Conservation (phyloP, 2,329 filamentous ascomycete species). For the Volutella citrinella region DNA sequence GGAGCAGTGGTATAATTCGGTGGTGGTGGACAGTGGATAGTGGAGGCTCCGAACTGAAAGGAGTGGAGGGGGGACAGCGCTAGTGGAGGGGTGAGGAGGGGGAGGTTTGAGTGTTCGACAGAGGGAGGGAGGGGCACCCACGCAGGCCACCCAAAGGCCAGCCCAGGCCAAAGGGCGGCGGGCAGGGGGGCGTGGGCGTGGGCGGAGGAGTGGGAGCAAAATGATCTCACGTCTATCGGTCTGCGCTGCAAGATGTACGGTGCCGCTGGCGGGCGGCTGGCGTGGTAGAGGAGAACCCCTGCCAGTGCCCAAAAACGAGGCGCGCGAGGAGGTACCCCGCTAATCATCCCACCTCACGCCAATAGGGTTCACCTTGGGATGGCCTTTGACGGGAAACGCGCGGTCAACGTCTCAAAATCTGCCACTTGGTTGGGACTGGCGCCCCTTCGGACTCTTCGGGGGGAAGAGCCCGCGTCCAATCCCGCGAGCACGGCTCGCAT, state of each 20-base stretch:
- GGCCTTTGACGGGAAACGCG: no score
- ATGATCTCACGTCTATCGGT: constrained; percentile 23
- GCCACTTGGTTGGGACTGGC: no score
- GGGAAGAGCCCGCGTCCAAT: no score
- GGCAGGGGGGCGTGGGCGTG: constrained; percentile 3
- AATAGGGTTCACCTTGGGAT: no score
- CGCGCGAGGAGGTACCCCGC: constrained; percentile 12
- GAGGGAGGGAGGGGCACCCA: constrained; percentile 9
- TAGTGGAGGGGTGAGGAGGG: constrained; percentile 10
- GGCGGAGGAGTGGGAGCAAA: constrained; percentile 13
- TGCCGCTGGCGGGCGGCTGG: constrained; percentile 1
- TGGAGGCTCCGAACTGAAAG: constrained; percentile 9
- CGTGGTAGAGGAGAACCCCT: constrained; percentile 14
- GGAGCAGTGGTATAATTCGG: no score
- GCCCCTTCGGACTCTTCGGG: no score
- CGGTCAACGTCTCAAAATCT: no score
- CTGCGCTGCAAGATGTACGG: no score
- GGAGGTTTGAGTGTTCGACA: constrained; percentile 9
- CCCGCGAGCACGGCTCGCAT: no score
- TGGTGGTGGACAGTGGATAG: no score
- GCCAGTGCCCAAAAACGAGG: neutral
- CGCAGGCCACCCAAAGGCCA: constrained; percentile 7
- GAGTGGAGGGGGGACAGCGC: constrained; percentile 9
- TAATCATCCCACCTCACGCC: constrained; percentile 14
- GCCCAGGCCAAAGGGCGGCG: constrained; percentile 20